These are phyloP conservation scores for Neltuma alba DNA, from an alignment of 306 rosid species.

Conservation along the genomic window DNA sequence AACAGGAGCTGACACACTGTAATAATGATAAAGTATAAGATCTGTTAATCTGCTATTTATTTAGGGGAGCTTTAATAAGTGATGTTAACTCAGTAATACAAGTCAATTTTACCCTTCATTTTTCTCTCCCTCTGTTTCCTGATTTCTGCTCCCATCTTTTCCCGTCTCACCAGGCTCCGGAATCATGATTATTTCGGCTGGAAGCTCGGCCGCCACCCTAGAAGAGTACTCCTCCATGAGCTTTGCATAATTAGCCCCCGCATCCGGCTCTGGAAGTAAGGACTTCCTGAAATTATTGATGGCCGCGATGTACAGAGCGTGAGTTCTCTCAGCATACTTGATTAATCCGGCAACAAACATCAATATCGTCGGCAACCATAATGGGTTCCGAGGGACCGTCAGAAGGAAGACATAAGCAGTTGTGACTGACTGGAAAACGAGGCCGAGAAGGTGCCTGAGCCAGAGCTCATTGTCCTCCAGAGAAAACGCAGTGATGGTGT, in stretches of 20 bases:
- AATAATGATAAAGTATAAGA: too few relatives aligned
- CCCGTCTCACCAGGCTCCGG: not conserved
- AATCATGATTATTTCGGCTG: not conserved
- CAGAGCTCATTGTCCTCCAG: conserved; percentile 22
- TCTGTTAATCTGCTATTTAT: too few relatives aligned
- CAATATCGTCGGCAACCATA: not conserved
- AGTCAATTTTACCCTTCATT: too few relatives aligned
- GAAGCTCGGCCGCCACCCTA: not conserved
- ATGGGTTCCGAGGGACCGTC: not conserved
- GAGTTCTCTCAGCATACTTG: conserved; percentile 32
- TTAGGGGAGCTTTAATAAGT: too few relatives aligned
- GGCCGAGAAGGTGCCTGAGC: not conserved
- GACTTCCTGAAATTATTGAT: conserved; percentile 22
- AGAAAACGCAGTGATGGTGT: conserved; percentile 18
- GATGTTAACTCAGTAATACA: too few relatives aligned
- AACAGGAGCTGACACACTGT: too few relatives aligned
- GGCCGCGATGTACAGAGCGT: conserved; percentile 15
- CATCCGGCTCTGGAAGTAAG: conserved; percentile 35
- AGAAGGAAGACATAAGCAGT: not conserved
- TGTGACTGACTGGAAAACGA: not conserved
- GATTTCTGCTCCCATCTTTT: not conserved
- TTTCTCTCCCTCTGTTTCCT: too few relatives aligned
- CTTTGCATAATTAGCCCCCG: conserved; percentile 43
- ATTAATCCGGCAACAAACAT: not conserved
- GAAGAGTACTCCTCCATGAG: conserved; percentile 37